Base-by-base conservation (phyloP, 2,329 filamentous ascomycete species). In the Neophaeococcomyces mojaviensis region DNA sequence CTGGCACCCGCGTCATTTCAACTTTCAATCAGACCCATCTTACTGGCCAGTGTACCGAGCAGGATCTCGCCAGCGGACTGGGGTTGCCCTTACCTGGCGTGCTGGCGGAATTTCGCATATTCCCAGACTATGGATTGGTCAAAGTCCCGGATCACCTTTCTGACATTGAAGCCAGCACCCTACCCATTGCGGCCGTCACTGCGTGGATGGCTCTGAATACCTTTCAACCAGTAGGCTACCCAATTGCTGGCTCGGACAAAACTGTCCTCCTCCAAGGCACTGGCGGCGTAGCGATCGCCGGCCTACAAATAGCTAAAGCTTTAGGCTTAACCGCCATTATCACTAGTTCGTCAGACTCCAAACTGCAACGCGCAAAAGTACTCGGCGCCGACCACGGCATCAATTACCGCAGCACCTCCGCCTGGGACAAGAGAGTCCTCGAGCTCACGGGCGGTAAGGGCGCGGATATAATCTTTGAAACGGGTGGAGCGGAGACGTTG, bases 191-290 rank as follows among this genome's bases (percentile, higher is more conserved):
- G 3, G 56, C 61, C 10, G 39, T 19, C 2, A 75, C 71, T 8
- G 72, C 66, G 2, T 76, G 72, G 70, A 72, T 68, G 59, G 61
- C 66, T 3, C 62, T 77, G 39, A 71, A 70, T 54, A 66, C 66
- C 4, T 65, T 32, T 5, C 24, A 33, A 18, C 39, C 39, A 3
- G 64, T 57, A 48, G 56, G 1, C 60, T 65, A 1, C 56, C 70
- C 48, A 66, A 62, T 7, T 64, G 5, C 3, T 8, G 24, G 15
- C 3, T 19, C 66, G n/a, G 67, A 64, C 1, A 60, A 71, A 42
- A 68, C 57, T 4, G 61, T 69, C 7, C 51, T 68, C 3, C 54
- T 66, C 8, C 64, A 63, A 66, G 71, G 72, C 1, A 74, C 72
- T 3, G 71, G 71, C 2, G 71, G 70, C 1, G 68, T 74, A 7